Evolutionary conservation across 1,139 yeast species (phyloP).

Genomic region (Hemisphaericaspora subhashii): DNA sequence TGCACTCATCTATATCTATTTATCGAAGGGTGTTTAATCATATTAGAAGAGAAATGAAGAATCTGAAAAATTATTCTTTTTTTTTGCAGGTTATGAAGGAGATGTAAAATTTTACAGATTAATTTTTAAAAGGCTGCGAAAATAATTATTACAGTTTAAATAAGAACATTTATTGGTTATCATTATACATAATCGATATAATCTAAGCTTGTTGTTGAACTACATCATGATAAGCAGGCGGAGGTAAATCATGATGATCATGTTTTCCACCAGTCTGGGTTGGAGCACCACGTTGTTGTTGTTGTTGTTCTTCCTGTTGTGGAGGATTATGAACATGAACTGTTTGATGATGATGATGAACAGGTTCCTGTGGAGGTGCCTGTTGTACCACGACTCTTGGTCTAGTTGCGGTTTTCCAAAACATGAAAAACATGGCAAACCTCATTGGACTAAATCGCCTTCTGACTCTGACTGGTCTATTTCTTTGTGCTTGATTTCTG

Average conservation of each 20-base stretch:
- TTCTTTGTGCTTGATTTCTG: neutral
- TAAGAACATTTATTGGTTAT: neutral
- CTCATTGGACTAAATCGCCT: slow-evolving; percentile 9
- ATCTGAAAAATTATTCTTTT: no score
- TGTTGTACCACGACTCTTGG: slow-evolving; percentile 5
- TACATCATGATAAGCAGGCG: slow-evolving; percentile 1
- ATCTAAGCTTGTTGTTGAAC: neutral
- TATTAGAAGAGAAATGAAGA: no score
- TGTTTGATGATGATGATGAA: slow-evolving; percentile 2
- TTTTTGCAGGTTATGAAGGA: neutral
- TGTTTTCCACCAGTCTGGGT: neutral
- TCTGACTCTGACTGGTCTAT: slow-evolving; percentile 6
- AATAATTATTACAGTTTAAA: no score
- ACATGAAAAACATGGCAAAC: slow-evolving; percentile 16
- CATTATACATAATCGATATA: neutral
- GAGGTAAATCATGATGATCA: neutral
- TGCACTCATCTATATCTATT: slow-evolving; percentile 43
- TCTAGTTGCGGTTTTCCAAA: slow-evolving; percentile 11
- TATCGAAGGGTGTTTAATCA: neutral
- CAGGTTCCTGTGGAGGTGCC: slow-evolving; percentile 1
- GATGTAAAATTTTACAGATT: neutral
- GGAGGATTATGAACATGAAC: slow-evolving; percentile 11
- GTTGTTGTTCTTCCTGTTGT: slow-evolving; percentile 1
- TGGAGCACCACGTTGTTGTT: neutral
- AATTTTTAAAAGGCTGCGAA: neutral